Base-by-base conservation (phyloP, 345 rosid species). In the Salix purpurea region DNA sequence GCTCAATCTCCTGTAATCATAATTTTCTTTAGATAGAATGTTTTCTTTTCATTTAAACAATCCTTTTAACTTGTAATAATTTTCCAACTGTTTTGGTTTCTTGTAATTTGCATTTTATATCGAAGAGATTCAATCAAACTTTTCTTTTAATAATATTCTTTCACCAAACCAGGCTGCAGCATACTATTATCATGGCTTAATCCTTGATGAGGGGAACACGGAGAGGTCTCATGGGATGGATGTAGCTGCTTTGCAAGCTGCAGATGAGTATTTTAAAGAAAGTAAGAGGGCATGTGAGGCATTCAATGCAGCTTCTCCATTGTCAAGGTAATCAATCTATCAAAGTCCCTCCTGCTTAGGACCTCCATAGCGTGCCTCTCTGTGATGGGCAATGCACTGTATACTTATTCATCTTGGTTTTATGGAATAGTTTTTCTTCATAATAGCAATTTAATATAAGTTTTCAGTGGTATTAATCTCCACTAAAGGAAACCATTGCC, bases 151-250 rank as follows among this genome's bases (percentile, higher is more conserved):
- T 65, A 72, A 0, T 56, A 30, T 8, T 13, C 24, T 60, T 73
- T 50, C 13, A 74, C 61, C 36, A 70, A 72, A 83, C 70, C 92
- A 94, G 99, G 97, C 97, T 78, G 99, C 94, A 66, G 99, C 99
- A 70, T 96, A 96, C 87, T 96, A 93, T 83, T 96, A 96, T 84
- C 99, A 96, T 64, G 99, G 99, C 74, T 79, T 96, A 86, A 92
- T 96, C 77, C 96, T 96, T 77, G 98, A 96, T 28, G 99, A 93
- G 82, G 98, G 98, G 69, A 94, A 91, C 86, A 94, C 99, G 2
- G 98, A 96, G 87, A 94, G 92, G 83, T 90, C 90, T 72, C 99
- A 92, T 74, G 94, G 95, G 67, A 96, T 94, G 98, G 97, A 98
- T 69, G 91, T 86, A 67, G 97, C 99, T 84, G 98, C 99, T 54